A percentile compares a stretch with the other conserved stretches of the same genome.
Evolutionary conservation across 2,329 filamentous ascomycete species (phyloP).

Genomic region (Exserohilum turcica): DNA sequence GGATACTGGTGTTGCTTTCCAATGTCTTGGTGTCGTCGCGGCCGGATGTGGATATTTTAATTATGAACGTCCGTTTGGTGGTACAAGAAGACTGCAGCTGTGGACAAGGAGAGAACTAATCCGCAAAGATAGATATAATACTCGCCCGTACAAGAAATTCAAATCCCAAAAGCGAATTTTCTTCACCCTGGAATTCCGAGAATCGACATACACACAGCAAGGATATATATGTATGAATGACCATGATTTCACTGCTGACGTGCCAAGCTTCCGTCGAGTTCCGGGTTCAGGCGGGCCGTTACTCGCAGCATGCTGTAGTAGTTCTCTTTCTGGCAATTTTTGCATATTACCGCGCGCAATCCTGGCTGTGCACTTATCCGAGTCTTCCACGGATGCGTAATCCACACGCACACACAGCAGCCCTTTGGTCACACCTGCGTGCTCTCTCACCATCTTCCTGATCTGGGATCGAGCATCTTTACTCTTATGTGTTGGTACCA

Average conservation of each 20-base stretch:
- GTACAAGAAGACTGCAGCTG: background rate
- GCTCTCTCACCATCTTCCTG: no score
- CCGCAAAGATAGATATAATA: no score
- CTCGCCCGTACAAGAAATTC: no score
- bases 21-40: background rate
- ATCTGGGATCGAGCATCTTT: no score
- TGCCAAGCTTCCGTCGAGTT: slow-evolving; percentile 31
- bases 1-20: background rate
- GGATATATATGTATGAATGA: background rate
- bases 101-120: no score
- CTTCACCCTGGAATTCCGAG: background rate
- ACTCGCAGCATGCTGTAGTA: no score
- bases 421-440: no score
- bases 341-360: background rate
- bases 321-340: background rate
- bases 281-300: slow-evolving; percentile 16
- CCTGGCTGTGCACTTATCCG: background rate
- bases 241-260: slow-evolving; percentile 17
- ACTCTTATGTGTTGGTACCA: no score
- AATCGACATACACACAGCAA: background rate
- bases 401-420: background rate
- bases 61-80: no score
- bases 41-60: background rate
- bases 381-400: background rate
- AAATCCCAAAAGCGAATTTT: no score